Percentiles rank a stretch among this genome's conserved stretches.
phyloP scores from a whole-genome alignment of 2,329 filamentous ascomycete genomes.

The Aciculosporium take region DNA sequence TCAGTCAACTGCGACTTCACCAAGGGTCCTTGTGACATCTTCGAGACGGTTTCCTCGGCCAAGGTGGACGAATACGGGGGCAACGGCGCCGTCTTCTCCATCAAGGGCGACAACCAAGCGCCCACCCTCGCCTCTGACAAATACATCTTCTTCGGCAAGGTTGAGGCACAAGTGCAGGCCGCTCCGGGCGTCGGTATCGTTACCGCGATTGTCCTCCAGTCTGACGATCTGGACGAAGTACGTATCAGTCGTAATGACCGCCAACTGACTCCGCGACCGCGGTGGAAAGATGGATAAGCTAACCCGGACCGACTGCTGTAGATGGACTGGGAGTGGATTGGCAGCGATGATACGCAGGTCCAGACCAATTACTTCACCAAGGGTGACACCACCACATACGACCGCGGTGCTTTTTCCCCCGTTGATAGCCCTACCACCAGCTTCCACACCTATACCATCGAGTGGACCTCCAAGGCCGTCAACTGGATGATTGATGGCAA shows the following conservation, averaged over 20 bases:
- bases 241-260: slow-evolving; percentile 55
- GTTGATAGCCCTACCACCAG: slow-evolving; percentile 34
- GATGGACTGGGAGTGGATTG: slow-evolving; percentile 77
- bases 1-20: slow-evolving; percentile 56
- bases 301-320: slow-evolving; percentile 17
- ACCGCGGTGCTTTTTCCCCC: slow-evolving; percentile 50
- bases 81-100: slow-evolving; percentile 46
- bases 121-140: slow-evolving; percentile 64
- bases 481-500: slow-evolving; percentile 51
- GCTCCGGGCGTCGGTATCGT: slow-evolving; percentile 75
- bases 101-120: slow-evolving; percentile 49
- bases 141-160: slow-evolving; percentile 93
- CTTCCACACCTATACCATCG: slow-evolving; percentile 52
- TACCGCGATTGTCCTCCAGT: slow-evolving; percentile 80
- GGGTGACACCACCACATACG: slow-evolving; percentile 53
- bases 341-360: slow-evolving; percentile 50
- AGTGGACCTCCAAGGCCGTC: slow-evolving; percentile 52
- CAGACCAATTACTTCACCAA: slow-evolving; percentile 79
- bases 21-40: slow-evolving; percentile 48
- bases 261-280: no score
- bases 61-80: slow-evolving; percentile 31
- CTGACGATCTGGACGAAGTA: slow-evolving; percentile 60
- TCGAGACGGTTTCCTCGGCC: slow-evolving; percentile 33
- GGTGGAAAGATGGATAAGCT: slow-evolving; percentile 59
- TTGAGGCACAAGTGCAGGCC: slow-evolving; percentile 66